Percentiles rank a stretch among this genome's conserved stretches.
Evolutionary conservation across 352 stramenopile species (phyloP).

Genomic region (Phytopythium vexans): DNA sequence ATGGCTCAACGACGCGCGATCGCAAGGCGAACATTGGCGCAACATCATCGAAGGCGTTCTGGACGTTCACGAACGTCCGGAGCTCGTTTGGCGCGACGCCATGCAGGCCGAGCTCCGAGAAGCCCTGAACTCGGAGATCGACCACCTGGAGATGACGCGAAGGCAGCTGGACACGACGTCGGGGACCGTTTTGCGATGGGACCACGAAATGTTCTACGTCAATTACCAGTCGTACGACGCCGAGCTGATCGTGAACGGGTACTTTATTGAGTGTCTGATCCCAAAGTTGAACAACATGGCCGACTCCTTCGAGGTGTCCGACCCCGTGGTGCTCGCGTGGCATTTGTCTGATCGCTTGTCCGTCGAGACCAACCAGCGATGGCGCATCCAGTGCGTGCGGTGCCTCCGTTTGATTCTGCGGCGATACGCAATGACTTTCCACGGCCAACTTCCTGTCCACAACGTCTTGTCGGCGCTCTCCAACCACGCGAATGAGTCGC

Average conservation of each 20-base stretch:
- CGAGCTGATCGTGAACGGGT: conserved; percentile 77
- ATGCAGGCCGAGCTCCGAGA: conserved; percentile 63
- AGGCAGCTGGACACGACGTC: conserved; percentile 10
- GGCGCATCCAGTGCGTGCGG: conserved; percentile 54
- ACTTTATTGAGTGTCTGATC: conserved; percentile 78
- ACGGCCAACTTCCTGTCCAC: conserved; percentile 65
- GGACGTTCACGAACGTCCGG: conserved; percentile 54
- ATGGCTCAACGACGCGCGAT: conserved; percentile 60
- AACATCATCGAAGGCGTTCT: conserved; percentile 61
- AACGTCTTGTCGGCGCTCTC: conserved; percentile 46
- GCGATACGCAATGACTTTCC: conserved; percentile 78
- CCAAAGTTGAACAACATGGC: conserved; percentile 61
- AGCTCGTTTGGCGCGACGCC: conserved; percentile 66
- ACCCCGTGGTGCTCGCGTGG: conserved; percentile 75
- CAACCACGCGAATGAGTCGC: conserved; percentile 41
- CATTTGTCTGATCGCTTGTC: conserved; percentile 73
- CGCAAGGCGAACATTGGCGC: conserved; percentile 72
- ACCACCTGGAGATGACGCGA: conserved; percentile 9
- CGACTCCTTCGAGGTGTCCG: conserved; percentile 61
- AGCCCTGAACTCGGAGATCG: conserved; percentile 56
- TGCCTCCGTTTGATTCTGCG: conserved; percentile 69
- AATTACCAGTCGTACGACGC: conserved; percentile 68
- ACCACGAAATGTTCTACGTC: conserved; percentile 82
- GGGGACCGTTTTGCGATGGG: conserved; percentile 43
- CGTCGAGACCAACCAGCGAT: conserved; percentile 56